Base-by-base conservation (phyloP, 208 protist genomes). In the Leishmania braziliensis region DNA sequence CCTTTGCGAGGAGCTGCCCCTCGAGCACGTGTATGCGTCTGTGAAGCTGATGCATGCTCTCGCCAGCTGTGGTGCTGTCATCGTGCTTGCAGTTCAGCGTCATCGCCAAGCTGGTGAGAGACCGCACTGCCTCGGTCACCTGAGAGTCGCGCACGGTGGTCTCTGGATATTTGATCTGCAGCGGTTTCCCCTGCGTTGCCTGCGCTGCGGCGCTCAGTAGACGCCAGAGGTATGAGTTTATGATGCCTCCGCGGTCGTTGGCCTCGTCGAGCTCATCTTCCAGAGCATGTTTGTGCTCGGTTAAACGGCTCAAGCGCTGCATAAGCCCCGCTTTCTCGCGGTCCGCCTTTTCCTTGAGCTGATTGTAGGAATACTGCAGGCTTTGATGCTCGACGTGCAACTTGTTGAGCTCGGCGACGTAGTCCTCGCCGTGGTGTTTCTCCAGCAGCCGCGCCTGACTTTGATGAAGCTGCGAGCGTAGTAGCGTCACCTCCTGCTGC, bases 301-400 rank as follows among this genome's bases (percentile, higher is more conserved):
- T 80, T 20, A 92, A 77, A 9, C 75, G 78, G 26, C 75, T 58
- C 65, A 84, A 39, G 5, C 79, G 72, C 65, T 86, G 82, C 80
- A 78, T 48, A 29, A 85, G 54, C 65, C 80, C 78, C 36, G 76
- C 58, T 50, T 74, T 82, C 29, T 90, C 82, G 46, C 82, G 58
- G 73, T 83, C 60, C 60, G 84, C 73, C 80, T 83, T 80, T 73
- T 92, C 88, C 82, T 90, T 87, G 26, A 92, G 80, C 75, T 90
- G 85, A 10, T 81, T 84, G 75, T 91, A 84, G 5, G 70, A 78
- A 75, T 87, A 89, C 87, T 93, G 88, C 77, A 93, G 68, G 56
- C 88, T 82, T 74, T 96, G 90, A 74, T 93, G 88, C 71, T 88
- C 89, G 62, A 96, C 89, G 83, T 94, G 92, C 48, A 92, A 84